Percentiles rank a stretch among this genome's conserved stretches.
Evolutionary conservation across 1,284 basidiomycete species (phyloP).

Genomic region (Mycosarcoma mackinlayi): DNA sequence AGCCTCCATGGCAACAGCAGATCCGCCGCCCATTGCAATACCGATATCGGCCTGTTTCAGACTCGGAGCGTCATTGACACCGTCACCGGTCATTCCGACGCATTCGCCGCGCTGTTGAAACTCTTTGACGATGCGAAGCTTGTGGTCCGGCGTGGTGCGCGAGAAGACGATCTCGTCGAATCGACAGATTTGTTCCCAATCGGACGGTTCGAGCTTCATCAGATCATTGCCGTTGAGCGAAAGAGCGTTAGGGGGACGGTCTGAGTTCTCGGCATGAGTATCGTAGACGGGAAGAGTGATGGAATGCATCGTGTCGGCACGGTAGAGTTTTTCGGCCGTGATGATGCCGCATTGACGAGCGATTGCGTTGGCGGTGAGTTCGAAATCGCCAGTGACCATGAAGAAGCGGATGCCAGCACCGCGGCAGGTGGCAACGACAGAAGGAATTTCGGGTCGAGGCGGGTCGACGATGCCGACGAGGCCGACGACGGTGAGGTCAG

Average conservation of each 20-base stretch:
- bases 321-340: constrained; percentile 68
- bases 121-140: constrained; percentile 76
- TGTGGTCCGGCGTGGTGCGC: constrained; percentile 77
- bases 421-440: constrained; percentile 72
- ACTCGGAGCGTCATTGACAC: constrained; percentile 76
- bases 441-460: constrained; percentile 74
- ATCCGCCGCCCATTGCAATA: constrained; percentile 71
- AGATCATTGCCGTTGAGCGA: constrained; percentile 27
- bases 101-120: constrained; percentile 73
- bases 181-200: constrained; percentile 72
- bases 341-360: constrained; percentile 75
- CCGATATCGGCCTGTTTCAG: constrained; percentile 70
- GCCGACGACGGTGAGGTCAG: constrained; percentile 74
- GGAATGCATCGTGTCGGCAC: constrained; percentile 68
- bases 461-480: constrained; percentile 77
- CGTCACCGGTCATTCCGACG: constrained; percentile 76
- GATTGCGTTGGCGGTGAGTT: constrained; percentile 73
- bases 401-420: constrained; percentile 76
- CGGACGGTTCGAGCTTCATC: constrained; percentile 29
- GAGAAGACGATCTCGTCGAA: constrained; percentile 80
- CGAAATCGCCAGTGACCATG: constrained; percentile 78
- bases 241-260: constrained; percentile 25
- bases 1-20: constrained; percentile 67
- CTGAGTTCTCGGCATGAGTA: constrained; percentile 45
- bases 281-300: constrained; percentile 22